phyloP scores from a whole-genome alignment of 441 rosid species.

The Hura crepitans region DNA sequence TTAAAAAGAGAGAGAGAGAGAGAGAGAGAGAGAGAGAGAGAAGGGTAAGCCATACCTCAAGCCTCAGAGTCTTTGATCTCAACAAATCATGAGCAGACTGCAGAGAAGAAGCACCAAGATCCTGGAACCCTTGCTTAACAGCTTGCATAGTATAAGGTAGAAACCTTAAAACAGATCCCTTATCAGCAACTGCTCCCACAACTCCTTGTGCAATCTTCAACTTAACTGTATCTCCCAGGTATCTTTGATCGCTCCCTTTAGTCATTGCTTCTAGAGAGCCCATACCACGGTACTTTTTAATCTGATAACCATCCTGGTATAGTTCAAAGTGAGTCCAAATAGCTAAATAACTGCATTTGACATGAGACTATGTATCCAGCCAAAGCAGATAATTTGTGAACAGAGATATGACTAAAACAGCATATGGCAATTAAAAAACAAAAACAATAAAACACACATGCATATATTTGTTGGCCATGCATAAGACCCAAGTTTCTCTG shows the following conservation, averaged over 20 bases:
- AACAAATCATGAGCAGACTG: slow-evolving; percentile 62
- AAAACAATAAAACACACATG: no score
- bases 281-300: slow-evolving; percentile 81
- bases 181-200: slow-evolving; percentile 82
- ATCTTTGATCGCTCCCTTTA: slow-evolving; percentile 80
- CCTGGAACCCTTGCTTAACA: slow-evolving; percentile 94
- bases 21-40: no score
- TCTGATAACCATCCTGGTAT: slow-evolving; percentile 45
- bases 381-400: no score
- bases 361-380: no score
- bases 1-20: no score
- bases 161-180: slow-evolving; percentile 67
- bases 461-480: no score
- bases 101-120: slow-evolving; percentile 75
- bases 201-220: slow-evolving; percentile 92
- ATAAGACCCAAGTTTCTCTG: no score
- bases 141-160: slow-evolving; percentile 87
- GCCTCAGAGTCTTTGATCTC: slow-evolving; percentile 55
- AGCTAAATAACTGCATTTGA: background rate
- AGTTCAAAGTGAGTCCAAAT: no score
- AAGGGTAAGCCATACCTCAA: slow-evolving; percentile 57
- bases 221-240: slow-evolving; percentile 69
- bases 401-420: no score
- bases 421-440: no score
- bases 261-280: slow-evolving; percentile 93